These are phyloP conservation scores for Ceratobasidium sp. DNA, from an alignment of 1,284 basidiomycete genomes.

Conservation along the genomic window DNA sequence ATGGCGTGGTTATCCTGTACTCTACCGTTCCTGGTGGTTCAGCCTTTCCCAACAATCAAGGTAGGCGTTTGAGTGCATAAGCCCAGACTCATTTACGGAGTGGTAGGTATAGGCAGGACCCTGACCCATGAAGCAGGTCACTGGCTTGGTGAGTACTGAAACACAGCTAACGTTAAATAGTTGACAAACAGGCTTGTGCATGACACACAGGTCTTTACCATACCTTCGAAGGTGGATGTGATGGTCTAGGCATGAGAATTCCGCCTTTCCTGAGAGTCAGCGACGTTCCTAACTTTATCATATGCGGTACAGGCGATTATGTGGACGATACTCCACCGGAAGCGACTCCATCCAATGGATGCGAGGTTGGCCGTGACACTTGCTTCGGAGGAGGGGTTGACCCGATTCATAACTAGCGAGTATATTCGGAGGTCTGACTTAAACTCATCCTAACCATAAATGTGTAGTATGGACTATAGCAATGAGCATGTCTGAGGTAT, in stretches of 20 bases:
- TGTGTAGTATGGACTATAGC: slow-evolving; percentile 47
- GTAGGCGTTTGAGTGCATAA: background rate
- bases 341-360: slow-evolving; percentile 48
- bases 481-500: slow-evolving; percentile 49
- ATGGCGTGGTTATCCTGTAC: slow-evolving; percentile 53
- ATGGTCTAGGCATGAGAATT: slow-evolving; percentile 48
- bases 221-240: slow-evolving; percentile 71
- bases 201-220: slow-evolving; percentile 66
- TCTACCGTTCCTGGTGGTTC: slow-evolving; percentile 46
- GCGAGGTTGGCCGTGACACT: slow-evolving; percentile 49
- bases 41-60: slow-evolving; percentile 19
- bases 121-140: slow-evolving; percentile 70
- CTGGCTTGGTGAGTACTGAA: slow-evolving; percentile 56
- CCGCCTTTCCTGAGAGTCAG: background rate
- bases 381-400: slow-evolving; percentile 49
- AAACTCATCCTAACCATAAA: slow-evolving; percentile 47
- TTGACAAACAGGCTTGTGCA: background rate
- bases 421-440: background rate
- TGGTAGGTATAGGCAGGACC: slow-evolving; percentile 57
- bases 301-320: slow-evolving; percentile 59
- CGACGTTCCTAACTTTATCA: background rate
- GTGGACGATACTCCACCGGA: slow-evolving; percentile 64
- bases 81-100: background rate
- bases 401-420: slow-evolving; percentile 49
- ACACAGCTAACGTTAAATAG: too few species aligned